These are phyloP conservation scores for Pseudocercospora pini-densiflorae DNA, from an alignment of 2,329 filamentous ascomycete genomes.

Conservation along the genomic window DNA sequence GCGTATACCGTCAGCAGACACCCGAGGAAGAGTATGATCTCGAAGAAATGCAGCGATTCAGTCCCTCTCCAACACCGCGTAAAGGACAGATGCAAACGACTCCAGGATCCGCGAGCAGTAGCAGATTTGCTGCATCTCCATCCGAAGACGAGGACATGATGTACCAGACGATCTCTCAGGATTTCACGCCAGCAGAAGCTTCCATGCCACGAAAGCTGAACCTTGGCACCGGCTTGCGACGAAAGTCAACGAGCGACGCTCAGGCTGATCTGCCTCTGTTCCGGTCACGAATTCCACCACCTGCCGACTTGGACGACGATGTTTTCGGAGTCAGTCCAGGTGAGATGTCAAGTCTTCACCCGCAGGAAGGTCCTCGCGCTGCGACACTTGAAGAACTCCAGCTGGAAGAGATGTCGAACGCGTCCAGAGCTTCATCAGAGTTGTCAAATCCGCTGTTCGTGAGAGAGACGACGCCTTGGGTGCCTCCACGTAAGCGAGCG, in stretches of 20 bases:
- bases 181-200: not conserved
- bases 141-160: not conserved
- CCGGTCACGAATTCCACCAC: not conserved
- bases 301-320: not conserved
- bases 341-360: not conserved
- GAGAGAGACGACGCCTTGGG: not conserved
- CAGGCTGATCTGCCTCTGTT: not conserved
- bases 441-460: constrained; percentile 6
- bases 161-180: not conserved
- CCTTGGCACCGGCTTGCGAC: not conserved
- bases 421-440: constrained; percentile 4
- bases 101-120: not conserved
- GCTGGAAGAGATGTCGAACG: not conserved
- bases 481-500: not conserved
- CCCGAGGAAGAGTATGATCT: not conserved
- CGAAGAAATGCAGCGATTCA: not conserved
- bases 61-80: not conserved
- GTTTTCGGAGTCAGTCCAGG: not conserved
- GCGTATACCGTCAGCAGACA: not conserved
- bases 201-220: not conserved
- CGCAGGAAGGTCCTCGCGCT: not conserved
- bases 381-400: not conserved
- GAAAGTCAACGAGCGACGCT: not conserved
- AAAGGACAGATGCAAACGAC: not conserved
- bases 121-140: not conserved